Conservation (phyloP, 2,329 filamentous ascomycete species). For the Microcyclosporella mali region DNA sequence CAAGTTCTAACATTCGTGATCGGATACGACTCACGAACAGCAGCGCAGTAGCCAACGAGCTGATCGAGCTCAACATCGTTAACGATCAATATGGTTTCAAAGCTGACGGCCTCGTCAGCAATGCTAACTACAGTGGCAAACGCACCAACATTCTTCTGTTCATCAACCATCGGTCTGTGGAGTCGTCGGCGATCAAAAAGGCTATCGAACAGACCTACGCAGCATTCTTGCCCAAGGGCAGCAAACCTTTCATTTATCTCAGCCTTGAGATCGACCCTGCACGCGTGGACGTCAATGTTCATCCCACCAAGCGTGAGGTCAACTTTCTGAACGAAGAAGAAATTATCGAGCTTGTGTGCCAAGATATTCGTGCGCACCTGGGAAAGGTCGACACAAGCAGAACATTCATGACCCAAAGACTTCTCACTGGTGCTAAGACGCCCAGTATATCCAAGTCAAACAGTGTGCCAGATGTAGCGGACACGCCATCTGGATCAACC, state of each 20-base stretch:
- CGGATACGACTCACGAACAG: conserved; percentile 89
- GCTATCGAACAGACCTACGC: conserved; percentile 86
- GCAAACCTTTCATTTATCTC: conserved; percentile 89
- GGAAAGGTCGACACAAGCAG: conserved; percentile 87
- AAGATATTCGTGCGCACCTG: conserved; percentile 68
- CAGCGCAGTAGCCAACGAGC: conserved; percentile 74
- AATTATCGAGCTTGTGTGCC: conserved; percentile 80
- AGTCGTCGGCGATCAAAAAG: conserved; percentile 81
- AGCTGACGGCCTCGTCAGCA: conserved; percentile 74
- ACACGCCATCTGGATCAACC: conserved; percentile 30
- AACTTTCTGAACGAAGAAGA: conserved; percentile 98
- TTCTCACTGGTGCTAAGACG: conserved; percentile 61
- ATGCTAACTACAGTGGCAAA: conserved; percentile 92
- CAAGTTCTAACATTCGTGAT: conserved; percentile 66
- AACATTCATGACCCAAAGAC: conserved; percentile 87
- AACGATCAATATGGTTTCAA: conserved; percentile 80
- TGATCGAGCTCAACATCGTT: conserved; percentile 66
- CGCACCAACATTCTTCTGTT: conserved; percentile 82
- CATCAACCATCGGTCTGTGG: conserved; percentile 92
- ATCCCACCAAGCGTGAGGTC: conserved; percentile 93
- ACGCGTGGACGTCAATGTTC: conserved; percentile 92
- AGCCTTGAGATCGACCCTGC: conserved; percentile 88
- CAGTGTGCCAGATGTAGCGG: conserved; percentile 23
- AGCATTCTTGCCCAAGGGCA: conserved; percentile 82
- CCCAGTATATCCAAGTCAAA: conserved; percentile 42